phyloP scores from a whole-genome alignment of 371 early-diverging fungal genomes.

The Choanephora cucurbitarum region DNA sequence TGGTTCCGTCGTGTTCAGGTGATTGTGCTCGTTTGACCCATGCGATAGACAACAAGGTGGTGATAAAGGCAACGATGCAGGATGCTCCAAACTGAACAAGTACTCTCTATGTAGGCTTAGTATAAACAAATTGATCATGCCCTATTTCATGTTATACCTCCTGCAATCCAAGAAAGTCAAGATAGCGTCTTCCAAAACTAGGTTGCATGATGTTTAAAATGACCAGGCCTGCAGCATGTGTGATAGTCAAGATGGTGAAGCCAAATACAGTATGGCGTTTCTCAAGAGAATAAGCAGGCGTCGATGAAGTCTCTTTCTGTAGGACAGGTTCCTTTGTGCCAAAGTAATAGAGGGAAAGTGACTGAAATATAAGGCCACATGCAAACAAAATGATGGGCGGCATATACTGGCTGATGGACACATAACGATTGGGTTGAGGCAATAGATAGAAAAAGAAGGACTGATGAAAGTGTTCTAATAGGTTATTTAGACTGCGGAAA shows the following conservation, averaged over 20 bases:
- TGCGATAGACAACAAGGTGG: conserved; percentile 12
- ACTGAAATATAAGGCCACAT: conserved; percentile 63
- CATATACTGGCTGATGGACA: conserved; percentile 89
- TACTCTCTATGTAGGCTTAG: conserved; percentile 24
- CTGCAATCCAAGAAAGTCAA: conserved; percentile 7
- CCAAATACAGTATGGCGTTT: conserved; percentile 35
- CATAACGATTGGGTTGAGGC: conserved; percentile 72
- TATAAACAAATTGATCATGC: too few species aligned
- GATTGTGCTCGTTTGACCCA: conserved; percentile 17
- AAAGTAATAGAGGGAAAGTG: conserved; percentile 46
- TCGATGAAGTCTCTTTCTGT: conserved; percentile 8
- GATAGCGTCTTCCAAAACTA: conserved; percentile 19
- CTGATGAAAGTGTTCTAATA: conserved; percentile 94
- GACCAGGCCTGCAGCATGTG: conserved; percentile 37
- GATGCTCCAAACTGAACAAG: conserved; percentile 28
- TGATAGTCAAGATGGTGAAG: conserved; percentile 34
- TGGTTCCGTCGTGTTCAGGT: conserved; percentile 39
- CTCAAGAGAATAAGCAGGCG: conserved; percentile 36
- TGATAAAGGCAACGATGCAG: conserved; percentile 12
- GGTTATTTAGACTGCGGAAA: conserved; percentile 87
- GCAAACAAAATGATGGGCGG: conserved; percentile 78
- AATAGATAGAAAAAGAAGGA: conserved; percentile 95
- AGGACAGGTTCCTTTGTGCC: conserved; percentile 23
- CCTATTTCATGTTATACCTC: too few species aligned
- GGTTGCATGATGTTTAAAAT: conserved; percentile 48